phyloP scores from a whole-genome alignment of 805 yeast species.

The Candida schatavii region DNA sequence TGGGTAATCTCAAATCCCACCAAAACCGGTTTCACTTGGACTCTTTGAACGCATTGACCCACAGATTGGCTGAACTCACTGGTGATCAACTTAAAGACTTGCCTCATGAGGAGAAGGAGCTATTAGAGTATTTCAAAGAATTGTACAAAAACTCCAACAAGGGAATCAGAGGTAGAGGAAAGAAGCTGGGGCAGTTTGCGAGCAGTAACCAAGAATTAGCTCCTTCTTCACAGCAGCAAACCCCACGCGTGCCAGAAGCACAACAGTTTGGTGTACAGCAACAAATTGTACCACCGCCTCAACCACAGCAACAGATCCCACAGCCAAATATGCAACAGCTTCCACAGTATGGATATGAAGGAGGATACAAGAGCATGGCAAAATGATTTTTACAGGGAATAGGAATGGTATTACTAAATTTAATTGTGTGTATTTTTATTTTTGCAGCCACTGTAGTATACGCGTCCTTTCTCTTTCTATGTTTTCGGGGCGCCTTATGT shows the following conservation, averaged over 20 bases:
- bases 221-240: not conserved
- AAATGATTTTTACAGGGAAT: too few species aligned
- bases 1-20: slow-evolving; percentile 91
- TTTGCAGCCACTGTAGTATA: too few species aligned
- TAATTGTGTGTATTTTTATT: too few species aligned
- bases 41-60: slow-evolving; percentile 66
- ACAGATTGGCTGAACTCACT: slow-evolving; percentile 56
- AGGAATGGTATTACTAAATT: too few species aligned
- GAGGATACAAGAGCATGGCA: slow-evolving; percentile 1
- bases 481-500: not conserved
- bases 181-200: slow-evolving; percentile 14
- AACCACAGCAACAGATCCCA: not conserved
- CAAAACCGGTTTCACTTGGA: slow-evolving; percentile 84
- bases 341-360: slow-evolving; percentile 4
- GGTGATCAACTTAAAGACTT: slow-evolving; percentile 46
- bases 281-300: not conserved
- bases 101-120: slow-evolving; percentile 62
- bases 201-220: not conserved
- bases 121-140: slow-evolving; percentile 74
- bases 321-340: not conserved
- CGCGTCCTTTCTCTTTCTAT: slow-evolving; percentile 4
- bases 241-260: not conserved
- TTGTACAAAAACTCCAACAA: slow-evolving; percentile 85
- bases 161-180: slow-evolving; percentile 92
- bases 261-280: not conserved